phyloP scores from a whole-genome alignment of 2,329 filamentous ascomycete species.

The Thermochaetoides dissita region DNA sequence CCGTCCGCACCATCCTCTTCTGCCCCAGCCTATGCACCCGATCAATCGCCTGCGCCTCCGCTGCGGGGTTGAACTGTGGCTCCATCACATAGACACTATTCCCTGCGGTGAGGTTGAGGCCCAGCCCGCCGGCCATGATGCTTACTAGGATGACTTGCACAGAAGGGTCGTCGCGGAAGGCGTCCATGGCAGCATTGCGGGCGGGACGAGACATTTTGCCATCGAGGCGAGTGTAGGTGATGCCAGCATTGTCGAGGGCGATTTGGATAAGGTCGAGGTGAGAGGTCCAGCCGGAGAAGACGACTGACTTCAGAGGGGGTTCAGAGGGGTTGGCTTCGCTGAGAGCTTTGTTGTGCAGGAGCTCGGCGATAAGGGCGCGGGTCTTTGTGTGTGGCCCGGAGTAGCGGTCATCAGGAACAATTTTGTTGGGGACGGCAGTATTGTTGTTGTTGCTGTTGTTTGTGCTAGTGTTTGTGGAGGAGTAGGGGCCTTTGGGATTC shows the following conservation, averaged over 20 bases:
- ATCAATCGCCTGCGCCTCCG: slow-evolving; percentile 87
- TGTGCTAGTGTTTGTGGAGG: too few relatives aligned
- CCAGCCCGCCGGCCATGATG: slow-evolving; percentile 81
- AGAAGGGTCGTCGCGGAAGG: slow-evolving; percentile 57
- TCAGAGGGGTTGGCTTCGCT: slow-evolving; percentile 48
- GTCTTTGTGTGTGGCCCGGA: slow-evolving; percentile 87
- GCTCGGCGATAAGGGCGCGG: slow-evolving; percentile 60
- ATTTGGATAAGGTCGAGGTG: slow-evolving; percentile 86
- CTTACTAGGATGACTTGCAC: slow-evolving; percentile 79
- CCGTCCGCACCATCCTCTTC: slow-evolving; percentile 72
- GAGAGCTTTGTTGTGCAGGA: slow-evolving; percentile 50
- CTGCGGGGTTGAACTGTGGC: slow-evolving; percentile 91
- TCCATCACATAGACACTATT: slow-evolving; percentile 95
- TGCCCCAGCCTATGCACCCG: slow-evolving; percentile 86
- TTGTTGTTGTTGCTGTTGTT: slow-evolving; percentile 23
- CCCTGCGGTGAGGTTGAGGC: slow-evolving; percentile 76
- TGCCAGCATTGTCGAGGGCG: slow-evolving; percentile 53
- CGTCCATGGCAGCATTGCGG: slow-evolving; percentile 61
- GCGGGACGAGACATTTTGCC: slow-evolving; percentile 70
- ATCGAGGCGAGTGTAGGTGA: slow-evolving; percentile 69
- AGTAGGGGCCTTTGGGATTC: not conserved
- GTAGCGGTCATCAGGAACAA: slow-evolving; percentile 52
- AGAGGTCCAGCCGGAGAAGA: slow-evolving; percentile 93
- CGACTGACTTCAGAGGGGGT: slow-evolving; percentile 75
- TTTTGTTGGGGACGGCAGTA: slow-evolving; percentile 38